phyloP scores from a whole-genome alignment of 2,329 filamentous ascomycete species.

The Curvularia spicifera region DNA sequence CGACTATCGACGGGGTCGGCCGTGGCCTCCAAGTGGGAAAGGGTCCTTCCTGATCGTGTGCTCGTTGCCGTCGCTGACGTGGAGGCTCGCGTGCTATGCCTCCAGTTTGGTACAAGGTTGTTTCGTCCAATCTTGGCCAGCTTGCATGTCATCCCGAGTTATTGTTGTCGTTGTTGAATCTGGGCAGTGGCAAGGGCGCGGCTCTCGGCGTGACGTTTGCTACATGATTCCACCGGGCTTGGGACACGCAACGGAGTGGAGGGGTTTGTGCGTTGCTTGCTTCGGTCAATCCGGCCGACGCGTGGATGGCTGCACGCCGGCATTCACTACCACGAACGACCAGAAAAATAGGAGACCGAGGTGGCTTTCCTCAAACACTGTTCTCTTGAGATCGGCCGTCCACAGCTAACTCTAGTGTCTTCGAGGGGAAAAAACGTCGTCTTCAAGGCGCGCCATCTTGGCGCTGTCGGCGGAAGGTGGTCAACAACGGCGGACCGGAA shows the following conservation, averaged over 20 bases:
- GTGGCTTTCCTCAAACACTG: not conserved
- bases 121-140: slow-evolving; percentile 20
- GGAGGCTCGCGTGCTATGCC: slow-evolving; percentile 26
- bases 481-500: slow-evolving; percentile 18
- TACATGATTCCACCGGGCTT: slow-evolving; percentile 6
- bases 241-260: not conserved
- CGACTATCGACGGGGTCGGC: slow-evolving; percentile 18
- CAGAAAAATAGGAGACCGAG: not conserved
- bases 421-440: not conserved
- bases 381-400: not conserved
- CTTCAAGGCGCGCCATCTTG: slow-evolving; percentile 14
- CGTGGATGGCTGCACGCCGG: slow-evolving; percentile 7
- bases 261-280: slow-evolving; percentile 5
- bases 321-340: not conserved
- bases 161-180: slow-evolving; percentile 5
- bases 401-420: not conserved
- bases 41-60: slow-evolving; percentile 34
- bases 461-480: slow-evolving; percentile 13
- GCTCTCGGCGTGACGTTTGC: slow-evolving; percentile 2
- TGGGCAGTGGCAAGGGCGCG: not conserved
- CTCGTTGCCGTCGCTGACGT: slow-evolving; percentile 21
- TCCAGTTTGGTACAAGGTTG: slow-evolving; percentile 7
- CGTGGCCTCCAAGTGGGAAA: slow-evolving; percentile 23
- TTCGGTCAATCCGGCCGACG: slow-evolving; percentile 5
- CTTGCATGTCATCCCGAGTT: slow-evolving; percentile 14